These are phyloP conservation scores for Tylopilus balloui DNA, from an alignment of 768 basidiomycete species.

Conservation along the genomic window DNA sequence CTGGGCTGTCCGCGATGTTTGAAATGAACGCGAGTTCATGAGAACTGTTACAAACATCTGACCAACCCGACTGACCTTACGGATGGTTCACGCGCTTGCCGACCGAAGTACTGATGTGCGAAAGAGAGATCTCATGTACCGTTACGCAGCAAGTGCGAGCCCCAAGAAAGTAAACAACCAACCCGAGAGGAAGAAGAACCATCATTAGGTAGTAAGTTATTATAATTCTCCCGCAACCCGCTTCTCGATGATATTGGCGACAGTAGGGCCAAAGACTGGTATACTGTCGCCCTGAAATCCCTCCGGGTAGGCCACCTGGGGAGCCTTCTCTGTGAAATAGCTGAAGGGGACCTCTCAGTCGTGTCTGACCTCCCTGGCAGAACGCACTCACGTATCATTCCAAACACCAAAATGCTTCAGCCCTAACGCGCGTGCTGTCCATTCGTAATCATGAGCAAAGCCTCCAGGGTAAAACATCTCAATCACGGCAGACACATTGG, in stretches of 20 bases:
- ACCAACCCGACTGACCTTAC: not conserved
- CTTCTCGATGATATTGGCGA: conserved; percentile 71
- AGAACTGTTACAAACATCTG: not conserved
- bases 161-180: not conserved
- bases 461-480: conserved; percentile 81
- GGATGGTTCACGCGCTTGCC: not conserved
- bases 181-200: not conserved
- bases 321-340: conserved; percentile 34
- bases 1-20: no score
- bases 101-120: no score
- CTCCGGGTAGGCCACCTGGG: conserved; percentile 64
- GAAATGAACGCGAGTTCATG: not conserved
- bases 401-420: conserved; percentile 75
- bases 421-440: conserved; percentile 70
- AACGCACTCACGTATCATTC: conserved; percentile 63
- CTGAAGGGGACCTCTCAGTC: conserved; percentile 6
- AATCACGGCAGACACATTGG: conserved; percentile 72
- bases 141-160: not conserved
- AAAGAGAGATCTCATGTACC: no score
- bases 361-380: not conserved
- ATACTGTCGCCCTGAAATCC: conserved; percentile 81
- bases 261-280: conserved; percentile 60
- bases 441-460: conserved; percentile 85
- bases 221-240: conserved; percentile 39
- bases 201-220: not conserved